These are phyloP conservation scores for Penicillium brevicompactum DNA, from an alignment of 2,329 filamentous ascomycete species.

Conservation along the genomic window DNA sequence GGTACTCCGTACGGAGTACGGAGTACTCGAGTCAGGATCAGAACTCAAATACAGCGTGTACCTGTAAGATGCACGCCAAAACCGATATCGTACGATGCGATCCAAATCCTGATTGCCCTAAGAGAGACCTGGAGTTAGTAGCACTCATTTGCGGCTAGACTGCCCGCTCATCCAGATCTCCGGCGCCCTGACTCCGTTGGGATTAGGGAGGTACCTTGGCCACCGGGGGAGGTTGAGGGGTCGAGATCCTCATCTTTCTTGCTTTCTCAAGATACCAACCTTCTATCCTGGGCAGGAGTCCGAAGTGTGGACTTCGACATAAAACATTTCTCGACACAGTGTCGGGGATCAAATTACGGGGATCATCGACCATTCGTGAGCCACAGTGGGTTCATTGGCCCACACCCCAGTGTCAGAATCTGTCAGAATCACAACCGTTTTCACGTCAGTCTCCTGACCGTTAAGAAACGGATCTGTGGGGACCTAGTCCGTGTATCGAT, in stretches of 20 bases:
- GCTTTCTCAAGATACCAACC: background rate
- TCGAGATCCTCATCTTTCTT: background rate
- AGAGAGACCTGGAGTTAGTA: background rate
- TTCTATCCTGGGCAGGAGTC: constrained; percentile 1
- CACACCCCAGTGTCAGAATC: constrained; percentile 1
- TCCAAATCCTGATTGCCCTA: constrained; percentile 1
- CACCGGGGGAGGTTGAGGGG: background rate
- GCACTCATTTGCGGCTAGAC: background rate
- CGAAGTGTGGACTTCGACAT: background rate
- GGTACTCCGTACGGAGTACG: background rate
- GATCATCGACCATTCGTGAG: background rate
- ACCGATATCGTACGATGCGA: background rate
- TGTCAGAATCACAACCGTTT: constrained; percentile 8
- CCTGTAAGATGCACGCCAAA: background rate
- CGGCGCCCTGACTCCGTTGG: constrained; percentile 6
- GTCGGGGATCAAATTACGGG: background rate
- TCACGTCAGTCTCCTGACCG: constrained; percentile 5
- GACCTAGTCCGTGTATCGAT: constrained; percentile 14
- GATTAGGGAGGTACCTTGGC: background rate
- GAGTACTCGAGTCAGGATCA: background rate
- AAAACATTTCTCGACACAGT: background rate
- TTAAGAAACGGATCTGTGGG: constrained; percentile 14
- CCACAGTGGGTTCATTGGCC: constrained; percentile 4
- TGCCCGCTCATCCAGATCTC: constrained; percentile 1
- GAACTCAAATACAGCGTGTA: background rate